Conservation (phyloP, 371 early-diverging fungal genomes). For the Mortierella sp. region DNA sequence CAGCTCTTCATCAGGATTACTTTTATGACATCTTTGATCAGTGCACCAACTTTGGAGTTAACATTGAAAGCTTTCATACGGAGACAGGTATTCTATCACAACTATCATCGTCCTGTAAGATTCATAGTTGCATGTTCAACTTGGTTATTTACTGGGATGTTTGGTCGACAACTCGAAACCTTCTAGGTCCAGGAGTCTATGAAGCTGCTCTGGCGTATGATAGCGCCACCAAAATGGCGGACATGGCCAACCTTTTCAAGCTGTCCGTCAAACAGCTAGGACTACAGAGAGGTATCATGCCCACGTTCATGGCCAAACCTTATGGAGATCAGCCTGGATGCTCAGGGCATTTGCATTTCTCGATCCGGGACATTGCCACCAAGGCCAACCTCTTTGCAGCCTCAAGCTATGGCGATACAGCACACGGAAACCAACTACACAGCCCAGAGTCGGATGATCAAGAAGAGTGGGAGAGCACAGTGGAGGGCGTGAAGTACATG, state of each 20-base stretch:
- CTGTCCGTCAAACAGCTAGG: constrained; percentile 81
- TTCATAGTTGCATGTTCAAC: too few species aligned
- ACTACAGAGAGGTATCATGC: constrained; percentile 72
- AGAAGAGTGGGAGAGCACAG: constrained; percentile 45
- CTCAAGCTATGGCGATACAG: neutral
- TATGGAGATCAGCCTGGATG: constrained; percentile 79
- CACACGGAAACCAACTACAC: constrained; percentile 15
- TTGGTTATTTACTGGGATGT: too few species aligned
- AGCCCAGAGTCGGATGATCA: constrained; percentile 30
- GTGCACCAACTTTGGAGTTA: constrained; percentile 68
- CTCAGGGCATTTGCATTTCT: constrained; percentile 87
- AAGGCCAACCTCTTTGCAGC: constrained; percentile 68
- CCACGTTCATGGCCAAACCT: constrained; percentile 92
- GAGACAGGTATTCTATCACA: constrained; percentile 68
- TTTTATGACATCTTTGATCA: constrained; percentile 79
- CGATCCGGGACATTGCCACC: constrained; percentile 60
- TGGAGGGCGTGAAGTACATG: constrained; percentile 56
- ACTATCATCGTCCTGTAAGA: too few species aligned
- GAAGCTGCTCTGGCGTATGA: constrained; percentile 82
- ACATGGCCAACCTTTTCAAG: constrained; percentile 85
- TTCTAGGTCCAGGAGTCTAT: constrained; percentile 82
- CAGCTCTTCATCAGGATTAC: constrained; percentile 74
- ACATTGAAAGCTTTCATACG: constrained; percentile 84
- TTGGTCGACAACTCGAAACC: neutral
- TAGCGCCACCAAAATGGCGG: constrained; percentile 74